Evolutionary conservation across 176 grass and related monocot genomes (phyloP), one percentile per base, ranked within the genome.

Genomic region (Bonia amplexicaulis): DNA sequence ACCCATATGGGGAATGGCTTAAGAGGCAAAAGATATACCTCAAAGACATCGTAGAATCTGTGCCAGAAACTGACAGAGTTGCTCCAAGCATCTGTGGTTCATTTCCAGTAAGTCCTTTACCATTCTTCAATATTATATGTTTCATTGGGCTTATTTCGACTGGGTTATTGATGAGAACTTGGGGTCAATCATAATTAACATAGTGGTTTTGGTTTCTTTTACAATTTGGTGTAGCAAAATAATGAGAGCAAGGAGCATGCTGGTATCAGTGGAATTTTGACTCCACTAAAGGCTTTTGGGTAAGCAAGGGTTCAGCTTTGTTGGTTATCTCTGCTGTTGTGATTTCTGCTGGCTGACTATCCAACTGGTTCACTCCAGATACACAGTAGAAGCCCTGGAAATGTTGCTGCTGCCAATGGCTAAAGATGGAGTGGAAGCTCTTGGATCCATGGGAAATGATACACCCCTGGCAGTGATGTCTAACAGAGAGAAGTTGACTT

Each of bases 361-460:
- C n/a, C 7, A 59, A 82, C 68, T 48, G 39, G 84, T 74, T 72
- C 40, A 62, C 69, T 84, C 53, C 90, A 99, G 96, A 41, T 99
- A 93, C 81, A 99, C 96, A 20, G 72, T 99, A 66, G 96, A 99
- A 85, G 93, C 89, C 73, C 66, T 96, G 76, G 96, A 99, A 53
- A 99, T 99, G 96, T 71, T 99, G 85, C 65, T 96, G 69, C 83
- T 96, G 60, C 96, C 96, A 29, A 99, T 99, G 96, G 93, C 86
- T 71, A 99, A 96, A 73, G 91, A 99, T 62, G 83, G 81, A 65
- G 66, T 54, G 37, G 96, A 99, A 87, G 79, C 96, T 68, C 91
- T 99, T 66, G 96, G 96, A 33, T 99, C 96, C 60, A 99, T 99
- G 96, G 96, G 96, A 45, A 99, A 99, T 52, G 96, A 99, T 78